Percentiles rank a stretch among this genome's conserved stretches.
These are phyloP conservation scores for Rauvolfia tetraphylla DNA, from an alignment of 257 asterid species.

Conservation along the genomic window DNA sequence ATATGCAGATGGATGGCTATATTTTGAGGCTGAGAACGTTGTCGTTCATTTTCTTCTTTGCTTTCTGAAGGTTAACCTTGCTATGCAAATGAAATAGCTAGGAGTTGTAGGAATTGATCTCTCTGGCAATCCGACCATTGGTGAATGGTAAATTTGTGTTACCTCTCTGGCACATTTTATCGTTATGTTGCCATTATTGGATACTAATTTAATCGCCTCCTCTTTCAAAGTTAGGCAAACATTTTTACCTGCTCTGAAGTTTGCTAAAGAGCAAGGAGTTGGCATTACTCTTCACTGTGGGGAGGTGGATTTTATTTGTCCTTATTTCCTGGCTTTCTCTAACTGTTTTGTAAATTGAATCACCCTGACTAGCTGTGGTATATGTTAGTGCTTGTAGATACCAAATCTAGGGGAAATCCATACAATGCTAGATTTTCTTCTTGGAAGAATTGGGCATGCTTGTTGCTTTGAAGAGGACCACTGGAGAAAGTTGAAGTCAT, in stretches of 20 bases:
- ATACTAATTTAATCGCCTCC: too few relatives aligned
- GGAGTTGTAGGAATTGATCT: slow-evolving; percentile 96
- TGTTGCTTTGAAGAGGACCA: slow-evolving; percentile 77
- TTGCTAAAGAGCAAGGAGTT: slow-evolving; percentile 78
- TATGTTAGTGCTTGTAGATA: slow-evolving; percentile 78
- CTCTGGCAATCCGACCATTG: slow-evolving; percentile 82
- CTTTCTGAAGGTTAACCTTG: slow-evolving; percentile 68
- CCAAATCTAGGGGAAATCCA: slow-evolving; percentile 72
- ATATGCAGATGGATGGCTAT: too few relatives aligned
- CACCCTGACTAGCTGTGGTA: slow-evolving; percentile 29
- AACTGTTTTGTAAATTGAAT: slow-evolving; percentile 7
- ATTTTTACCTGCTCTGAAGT: slow-evolving; percentile 75
- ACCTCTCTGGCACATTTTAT: neutral
- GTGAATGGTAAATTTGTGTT: slow-evolving; percentile 64
- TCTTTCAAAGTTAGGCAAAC: slow-evolving; percentile 51
- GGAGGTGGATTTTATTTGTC: slow-evolving; percentile 65
- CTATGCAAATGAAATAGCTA: slow-evolving; percentile 54
- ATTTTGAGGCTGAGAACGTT: slow-evolving; percentile 43
- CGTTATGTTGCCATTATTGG: neutral
- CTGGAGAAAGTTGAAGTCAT: slow-evolving; percentile 54
- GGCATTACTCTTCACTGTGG: slow-evolving; percentile 86
- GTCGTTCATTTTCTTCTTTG: slow-evolving; percentile 20
- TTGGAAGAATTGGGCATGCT: slow-evolving; percentile 91
- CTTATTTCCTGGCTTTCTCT: slow-evolving; percentile 12
- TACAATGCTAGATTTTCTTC: slow-evolving; percentile 80